A percentile compares a stretch with the other conserved stretches of the same genome.
These are phyloP conservation scores for Wickerhamomyces ciferrii DNA, from an alignment of 805 yeast genomes.

Conservation along the genomic window DNA sequence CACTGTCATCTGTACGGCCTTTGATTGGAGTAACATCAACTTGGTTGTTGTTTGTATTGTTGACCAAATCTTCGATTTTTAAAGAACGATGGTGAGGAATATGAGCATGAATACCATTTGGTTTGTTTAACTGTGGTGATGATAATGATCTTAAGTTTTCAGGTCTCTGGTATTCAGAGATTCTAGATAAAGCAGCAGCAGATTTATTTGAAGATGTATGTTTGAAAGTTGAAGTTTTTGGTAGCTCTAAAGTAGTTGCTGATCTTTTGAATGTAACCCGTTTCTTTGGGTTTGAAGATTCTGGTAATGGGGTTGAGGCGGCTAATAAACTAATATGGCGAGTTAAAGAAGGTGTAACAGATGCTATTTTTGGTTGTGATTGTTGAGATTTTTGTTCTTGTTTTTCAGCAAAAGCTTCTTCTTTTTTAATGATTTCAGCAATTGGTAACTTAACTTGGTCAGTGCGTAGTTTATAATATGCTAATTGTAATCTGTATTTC, in stretches of 20 bases:
- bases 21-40: constrained; percentile 18
- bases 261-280: constrained; percentile 14
- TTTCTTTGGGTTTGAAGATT: constrained; percentile 9
- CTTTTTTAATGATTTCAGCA: constrained; percentile 20
- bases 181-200: constrained; percentile 6
- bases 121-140: background rate
- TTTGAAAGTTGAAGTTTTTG: background rate
- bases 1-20: constrained; percentile 17
- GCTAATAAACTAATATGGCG: constrained; percentile 29
- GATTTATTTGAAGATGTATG: background rate
- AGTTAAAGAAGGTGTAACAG: constrained; percentile 18
- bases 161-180: constrained; percentile 4
- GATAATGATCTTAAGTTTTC: constrained; percentile 1
- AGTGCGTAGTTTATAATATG: constrained; percentile 46
- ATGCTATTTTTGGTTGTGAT: background rate
- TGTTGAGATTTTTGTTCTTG: background rate
- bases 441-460: constrained; percentile 35
- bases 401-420: background rate
- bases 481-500: constrained; percentile 42
- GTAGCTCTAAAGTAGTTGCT: constrained; percentile 4
- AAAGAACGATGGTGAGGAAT: constrained; percentile 5
- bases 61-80: constrained; percentile 11
- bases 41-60: constrained; percentile 6
- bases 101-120: background rate
- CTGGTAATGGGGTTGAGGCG: constrained; percentile 24